These are phyloP conservation scores for Kodamaea alishanica DNA, from an alignment of 1,139 yeast genomes.

Conservation along the genomic window DNA sequence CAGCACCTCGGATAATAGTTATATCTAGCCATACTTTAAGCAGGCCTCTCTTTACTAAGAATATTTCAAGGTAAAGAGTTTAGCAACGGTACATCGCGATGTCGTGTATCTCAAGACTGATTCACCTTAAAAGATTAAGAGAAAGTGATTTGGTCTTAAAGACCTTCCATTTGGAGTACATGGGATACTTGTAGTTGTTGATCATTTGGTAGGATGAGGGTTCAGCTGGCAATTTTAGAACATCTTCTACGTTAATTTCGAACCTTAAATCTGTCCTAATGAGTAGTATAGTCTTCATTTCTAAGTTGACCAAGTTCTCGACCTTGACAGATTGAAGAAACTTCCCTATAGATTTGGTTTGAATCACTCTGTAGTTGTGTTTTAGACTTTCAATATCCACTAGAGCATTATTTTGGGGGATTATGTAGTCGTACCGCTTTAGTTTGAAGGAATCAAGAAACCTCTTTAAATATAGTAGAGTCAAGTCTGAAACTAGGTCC, in stretches of 20 bases:
- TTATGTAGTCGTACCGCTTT: conserved; percentile 19
- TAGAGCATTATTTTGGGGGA: conserved; percentile 8
- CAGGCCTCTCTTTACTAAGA: no score
- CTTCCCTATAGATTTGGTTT: not conserved
- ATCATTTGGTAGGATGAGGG: conserved; percentile 3
- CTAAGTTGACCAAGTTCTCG: conserved; percentile 16
- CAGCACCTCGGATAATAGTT: no score
- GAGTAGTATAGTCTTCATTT: conserved; percentile 13
- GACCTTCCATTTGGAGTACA: conserved; percentile 12
- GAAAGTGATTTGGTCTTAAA: not conserved
- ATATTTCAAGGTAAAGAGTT: no score
- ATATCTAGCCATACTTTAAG: no score
- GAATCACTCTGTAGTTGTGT: not conserved
- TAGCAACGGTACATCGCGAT: no score
- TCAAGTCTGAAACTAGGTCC: not conserved
- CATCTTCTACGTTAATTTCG: conserved; percentile 6
- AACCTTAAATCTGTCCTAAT: conserved; percentile 19
- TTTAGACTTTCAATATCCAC: not conserved
- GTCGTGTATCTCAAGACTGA: no score
- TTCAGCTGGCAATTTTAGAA: conserved; percentile 5
- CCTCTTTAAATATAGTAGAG: not conserved
- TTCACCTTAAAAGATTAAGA: no score
- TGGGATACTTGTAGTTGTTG: conserved; percentile 5
- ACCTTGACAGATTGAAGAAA: conserved; percentile 19
- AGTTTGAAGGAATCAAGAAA: conserved; percentile 22